Percentiles rank a stretch among this genome's conserved stretches.
Conservation (phyloP, 495 filamentous ascomycete species). For the Bathelium albidoporum region DNA sequence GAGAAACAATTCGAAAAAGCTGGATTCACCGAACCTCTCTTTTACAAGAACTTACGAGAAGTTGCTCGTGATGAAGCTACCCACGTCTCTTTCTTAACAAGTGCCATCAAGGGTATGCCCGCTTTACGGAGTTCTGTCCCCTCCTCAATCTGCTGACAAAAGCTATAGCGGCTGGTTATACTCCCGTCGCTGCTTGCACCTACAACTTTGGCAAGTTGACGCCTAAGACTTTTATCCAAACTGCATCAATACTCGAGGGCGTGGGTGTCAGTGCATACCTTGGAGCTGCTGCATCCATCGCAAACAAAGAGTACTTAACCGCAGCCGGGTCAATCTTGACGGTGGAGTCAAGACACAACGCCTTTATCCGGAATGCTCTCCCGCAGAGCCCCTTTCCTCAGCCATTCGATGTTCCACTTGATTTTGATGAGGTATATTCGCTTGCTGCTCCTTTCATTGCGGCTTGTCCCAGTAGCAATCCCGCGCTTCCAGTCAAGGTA, state of each 20-base stretch:
- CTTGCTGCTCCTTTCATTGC: slow-evolving; percentile 47
- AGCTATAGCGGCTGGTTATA: slow-evolving; percentile 32
- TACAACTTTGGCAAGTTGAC: slow-evolving; percentile 32
- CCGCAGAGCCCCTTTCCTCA: slow-evolving; percentile 39
- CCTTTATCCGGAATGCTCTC: slow-evolving; percentile 41
- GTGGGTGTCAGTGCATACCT: slow-evolving; percentile 34
- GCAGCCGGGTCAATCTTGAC: slow-evolving; percentile 49
- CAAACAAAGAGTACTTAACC: slow-evolving; percentile 39
- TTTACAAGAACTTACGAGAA: slow-evolving; percentile 38
- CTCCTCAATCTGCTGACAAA: not conserved
- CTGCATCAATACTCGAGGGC: slow-evolving; percentile 44
- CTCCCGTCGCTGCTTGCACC: slow-evolving; percentile 39
- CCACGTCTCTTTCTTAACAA: slow-evolving; percentile 42
- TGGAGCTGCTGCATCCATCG: slow-evolving; percentile 45
- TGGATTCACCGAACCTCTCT: slow-evolving; percentile 23
- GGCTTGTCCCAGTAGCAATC: slow-evolving; percentile 42
- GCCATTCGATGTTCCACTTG: slow-evolving; percentile 45
- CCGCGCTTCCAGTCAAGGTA: slow-evolving; percentile 42
- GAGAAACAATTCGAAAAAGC: slow-evolving; percentile 38
- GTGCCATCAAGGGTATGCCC: slow-evolving; percentile 14
- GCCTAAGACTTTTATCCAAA: slow-evolving; percentile 23
- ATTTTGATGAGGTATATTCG: slow-evolving; percentile 45
- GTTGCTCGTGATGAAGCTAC: slow-evolving; percentile 42
- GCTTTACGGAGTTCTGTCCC: not conserved
- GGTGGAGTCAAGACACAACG: slow-evolving; percentile 46